Conservation (phyloP, 345 rosid genomes). For the Triadica sebifera region DNA sequence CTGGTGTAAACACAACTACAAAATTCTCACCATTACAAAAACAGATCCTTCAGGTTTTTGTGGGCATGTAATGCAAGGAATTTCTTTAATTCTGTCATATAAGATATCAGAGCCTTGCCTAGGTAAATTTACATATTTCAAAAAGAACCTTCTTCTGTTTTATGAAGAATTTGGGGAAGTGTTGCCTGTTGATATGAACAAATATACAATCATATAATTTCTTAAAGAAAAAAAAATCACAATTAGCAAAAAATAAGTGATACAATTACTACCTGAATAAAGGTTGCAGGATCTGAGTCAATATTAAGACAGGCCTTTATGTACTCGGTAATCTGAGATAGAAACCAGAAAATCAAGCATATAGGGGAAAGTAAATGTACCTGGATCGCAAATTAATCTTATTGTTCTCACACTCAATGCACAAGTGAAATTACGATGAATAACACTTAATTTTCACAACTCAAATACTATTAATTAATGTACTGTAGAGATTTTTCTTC, state of each 20-base stretch:
- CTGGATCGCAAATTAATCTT: no score
- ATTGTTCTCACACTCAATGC: no score
- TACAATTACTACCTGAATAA: slow-evolving; percentile 75
- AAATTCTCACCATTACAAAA: slow-evolving; percentile 67
- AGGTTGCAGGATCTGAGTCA: slow-evolving; percentile 38
- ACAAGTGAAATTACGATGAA: no score
- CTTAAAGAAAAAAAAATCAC: neutral
- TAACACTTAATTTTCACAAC: no score
- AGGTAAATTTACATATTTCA: slow-evolving; percentile 17
- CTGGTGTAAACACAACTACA: no score
- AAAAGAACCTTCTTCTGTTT: slow-evolving; percentile 46
- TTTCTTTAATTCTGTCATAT: slow-evolving; percentile 38
- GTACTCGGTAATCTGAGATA: slow-evolving; percentile 28
- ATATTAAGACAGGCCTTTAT: slow-evolving; percentile 16
- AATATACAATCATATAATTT: neutral
- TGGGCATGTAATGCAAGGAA: slow-evolving; percentile 48
- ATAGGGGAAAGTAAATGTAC: no score
- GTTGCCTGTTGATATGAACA: slow-evolving; percentile 31
- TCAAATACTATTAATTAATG: no score
- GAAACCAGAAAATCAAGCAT: neutral
- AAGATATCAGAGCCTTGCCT: slow-evolving; percentile 40
- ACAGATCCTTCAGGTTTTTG: slow-evolving; percentile 48
- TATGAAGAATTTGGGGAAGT: slow-evolving; percentile 42
- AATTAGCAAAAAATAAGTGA: neutral
- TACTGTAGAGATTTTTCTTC: no score